Conservation (phyloP, 23 red algal species). For the Gracilaria domingensis region DNA sequence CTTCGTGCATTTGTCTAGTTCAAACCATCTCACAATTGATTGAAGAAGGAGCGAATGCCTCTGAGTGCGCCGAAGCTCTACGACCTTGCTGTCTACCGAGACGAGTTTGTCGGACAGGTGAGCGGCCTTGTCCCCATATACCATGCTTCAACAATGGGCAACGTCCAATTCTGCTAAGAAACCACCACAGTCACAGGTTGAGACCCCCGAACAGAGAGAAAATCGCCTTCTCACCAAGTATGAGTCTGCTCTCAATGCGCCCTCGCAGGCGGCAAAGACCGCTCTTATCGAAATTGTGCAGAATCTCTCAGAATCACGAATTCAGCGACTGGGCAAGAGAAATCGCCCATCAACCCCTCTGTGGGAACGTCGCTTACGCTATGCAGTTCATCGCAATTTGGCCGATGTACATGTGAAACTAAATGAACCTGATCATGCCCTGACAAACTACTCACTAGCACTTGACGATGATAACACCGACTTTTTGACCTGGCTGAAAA, state of each 20-base stretch:
- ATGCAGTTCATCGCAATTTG: constrained; percentile 65
- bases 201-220: constrained; percentile 67
- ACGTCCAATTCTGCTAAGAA: background rate
- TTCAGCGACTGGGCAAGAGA: constrained; percentile 17
- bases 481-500: constrained; percentile 51
- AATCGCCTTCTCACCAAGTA: constrained; percentile 53
- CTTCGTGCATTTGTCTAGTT: no score
- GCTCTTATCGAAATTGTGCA: constrained; percentile 15
- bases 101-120: background rate
- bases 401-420: constrained; percentile 38
- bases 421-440: constrained; percentile 19
- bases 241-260: constrained; percentile 42
- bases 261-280: background rate
- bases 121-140: background rate
- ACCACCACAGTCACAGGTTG: background rate
- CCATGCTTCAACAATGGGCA: constrained; percentile 54
- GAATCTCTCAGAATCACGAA: constrained; percentile 25
- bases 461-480: constrained; percentile 67
- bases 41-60: no score
- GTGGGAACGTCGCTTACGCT: constrained; percentile 69
- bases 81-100: background rate
- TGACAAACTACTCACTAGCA: constrained; percentile 35
- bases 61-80: no score
- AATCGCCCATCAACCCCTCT: constrained; percentile 43
- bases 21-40: no score